phyloP scores from a whole-genome alignment of 306 rosid species.

The Cucurbita moschata region DNA sequence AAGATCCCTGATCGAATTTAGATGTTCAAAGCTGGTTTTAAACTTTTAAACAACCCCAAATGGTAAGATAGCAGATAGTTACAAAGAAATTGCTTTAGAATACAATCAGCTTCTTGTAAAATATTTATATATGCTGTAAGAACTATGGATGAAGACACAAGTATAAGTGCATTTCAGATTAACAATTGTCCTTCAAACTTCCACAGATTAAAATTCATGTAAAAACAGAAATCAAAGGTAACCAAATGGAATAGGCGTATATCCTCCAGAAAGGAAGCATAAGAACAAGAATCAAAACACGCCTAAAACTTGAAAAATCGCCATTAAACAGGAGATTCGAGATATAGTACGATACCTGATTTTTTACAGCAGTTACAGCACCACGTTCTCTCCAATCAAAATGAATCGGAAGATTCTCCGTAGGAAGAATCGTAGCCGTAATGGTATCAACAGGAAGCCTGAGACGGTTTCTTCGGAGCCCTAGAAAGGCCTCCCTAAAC shows the following conservation, averaged over 20 bases:
- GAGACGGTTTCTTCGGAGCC: constrained; percentile 39
- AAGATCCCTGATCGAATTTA: constrained; percentile 48
- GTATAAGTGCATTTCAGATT: neutral
- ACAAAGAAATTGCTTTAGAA: neutral
- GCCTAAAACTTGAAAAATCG: neutral
- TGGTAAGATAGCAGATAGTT: neutral
- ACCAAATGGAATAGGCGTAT: neutral
- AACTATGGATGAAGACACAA: neutral
- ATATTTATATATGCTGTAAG: neutral
- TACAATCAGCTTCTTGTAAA: neutral
- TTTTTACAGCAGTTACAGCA: constrained; percentile 65
- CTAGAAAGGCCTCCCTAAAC: constrained; percentile 44
- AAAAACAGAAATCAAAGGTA: neutral
- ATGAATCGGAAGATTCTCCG: constrained; percentile 59
- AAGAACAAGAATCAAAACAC: neutral
- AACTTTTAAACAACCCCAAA: neutral
- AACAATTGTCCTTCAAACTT: neutral
- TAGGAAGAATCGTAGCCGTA: constrained; percentile 69
- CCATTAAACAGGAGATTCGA: neutral
- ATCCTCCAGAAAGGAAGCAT: neutral
- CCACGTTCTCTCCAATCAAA: constrained; percentile 91
- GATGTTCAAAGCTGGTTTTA: neutral
- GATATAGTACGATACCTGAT: constrained; percentile 37
- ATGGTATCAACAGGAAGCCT: constrained; percentile 47
- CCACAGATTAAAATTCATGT: neutral